Conservation (phyloP, 352 stramenopile genomes). For the Peronospora destructor region DNA sequence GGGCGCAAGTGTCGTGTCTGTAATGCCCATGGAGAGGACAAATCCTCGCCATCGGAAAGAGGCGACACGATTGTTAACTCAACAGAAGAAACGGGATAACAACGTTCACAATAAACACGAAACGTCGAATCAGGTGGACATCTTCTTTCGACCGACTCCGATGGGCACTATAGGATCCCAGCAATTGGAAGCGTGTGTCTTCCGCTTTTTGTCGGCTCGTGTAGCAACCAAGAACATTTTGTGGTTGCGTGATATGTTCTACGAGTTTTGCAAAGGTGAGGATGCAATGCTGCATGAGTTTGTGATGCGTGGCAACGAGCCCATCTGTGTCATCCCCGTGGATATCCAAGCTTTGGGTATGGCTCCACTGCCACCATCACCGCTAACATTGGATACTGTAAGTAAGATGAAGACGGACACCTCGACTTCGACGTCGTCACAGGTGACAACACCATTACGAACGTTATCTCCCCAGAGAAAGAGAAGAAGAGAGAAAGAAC, state of each 20-base stretch:
- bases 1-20: conserved; percentile 23
- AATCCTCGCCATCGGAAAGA: conserved; percentile 1
- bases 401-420: neutral
- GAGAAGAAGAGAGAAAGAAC: neutral
- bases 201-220: conserved; percentile 20
- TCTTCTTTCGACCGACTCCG: neutral
- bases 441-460: neutral
- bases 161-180: neutral
- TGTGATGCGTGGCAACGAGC: conserved; percentile 10
- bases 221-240: conserved; percentile 38
- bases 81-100: neutral
- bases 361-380: conserved; percentile 7
- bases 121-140: too few relatives aligned
- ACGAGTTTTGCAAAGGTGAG: conserved; percentile 26
- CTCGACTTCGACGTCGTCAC: neutral
- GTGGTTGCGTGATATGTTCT: conserved; percentile 27
- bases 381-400: neutral
- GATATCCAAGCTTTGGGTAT: conserved; percentile 14
- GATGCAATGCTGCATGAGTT: conserved; percentile 23
- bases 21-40: conserved; percentile 23
- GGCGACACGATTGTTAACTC: conserved; percentile 17
- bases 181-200: conserved; percentile 7
- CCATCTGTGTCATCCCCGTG: conserved; percentile 30
- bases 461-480: conserved; percentile 3
- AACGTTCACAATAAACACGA: neutral